phyloP scores from a whole-genome alignment of 1,139 yeast genomes.

The Kazachstania sp. region DNA sequence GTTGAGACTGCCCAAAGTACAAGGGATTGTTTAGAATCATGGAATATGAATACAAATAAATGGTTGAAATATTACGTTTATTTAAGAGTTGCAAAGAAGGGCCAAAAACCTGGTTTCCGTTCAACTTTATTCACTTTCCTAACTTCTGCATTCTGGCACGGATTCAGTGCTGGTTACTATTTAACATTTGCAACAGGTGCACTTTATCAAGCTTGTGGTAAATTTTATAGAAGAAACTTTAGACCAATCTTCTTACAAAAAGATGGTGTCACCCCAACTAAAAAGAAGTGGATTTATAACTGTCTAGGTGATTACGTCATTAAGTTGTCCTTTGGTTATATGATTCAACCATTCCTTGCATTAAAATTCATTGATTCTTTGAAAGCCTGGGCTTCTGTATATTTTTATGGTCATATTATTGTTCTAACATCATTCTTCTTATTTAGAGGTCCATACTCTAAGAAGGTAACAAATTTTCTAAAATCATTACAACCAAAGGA shows the following conservation, averaged over 20 bases:
- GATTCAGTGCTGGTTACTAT: constrained; percentile 93
- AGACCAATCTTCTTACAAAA: constrained; percentile 74
- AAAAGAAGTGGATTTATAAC: constrained; percentile 61
- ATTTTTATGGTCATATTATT: constrained; percentile 59
- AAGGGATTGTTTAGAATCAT: constrained; percentile 75
- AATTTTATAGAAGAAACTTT: constrained; percentile 63
- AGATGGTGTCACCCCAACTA: constrained; percentile 56
- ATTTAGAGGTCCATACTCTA: constrained; percentile 66
- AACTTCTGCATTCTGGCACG: constrained; percentile 97
- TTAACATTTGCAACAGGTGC: constrained; percentile 86
- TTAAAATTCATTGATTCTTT: constrained; percentile 59
- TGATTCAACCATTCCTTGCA: constrained; percentile 76
- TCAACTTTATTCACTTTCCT: constrained; percentile 79
- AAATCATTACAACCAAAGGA: constrained; percentile 29
- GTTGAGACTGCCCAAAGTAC: constrained; percentile 90
- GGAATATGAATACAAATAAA: constrained; percentile 96
- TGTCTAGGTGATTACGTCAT: constrained; percentile 56
- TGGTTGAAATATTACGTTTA: constrained; percentile 92
- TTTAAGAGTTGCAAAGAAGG: constrained; percentile 64
- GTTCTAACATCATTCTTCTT: constrained; percentile 42
- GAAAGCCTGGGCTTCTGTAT: constrained; percentile 61
- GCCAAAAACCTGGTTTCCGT: constrained; percentile 76
- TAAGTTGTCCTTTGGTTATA: constrained; percentile 72
- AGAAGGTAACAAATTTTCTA: constrained; percentile 35
- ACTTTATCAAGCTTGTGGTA: constrained; percentile 75